Base-by-base conservation (phyloP, 176 grass and related monocot species). In the Secale cereale region DNA sequence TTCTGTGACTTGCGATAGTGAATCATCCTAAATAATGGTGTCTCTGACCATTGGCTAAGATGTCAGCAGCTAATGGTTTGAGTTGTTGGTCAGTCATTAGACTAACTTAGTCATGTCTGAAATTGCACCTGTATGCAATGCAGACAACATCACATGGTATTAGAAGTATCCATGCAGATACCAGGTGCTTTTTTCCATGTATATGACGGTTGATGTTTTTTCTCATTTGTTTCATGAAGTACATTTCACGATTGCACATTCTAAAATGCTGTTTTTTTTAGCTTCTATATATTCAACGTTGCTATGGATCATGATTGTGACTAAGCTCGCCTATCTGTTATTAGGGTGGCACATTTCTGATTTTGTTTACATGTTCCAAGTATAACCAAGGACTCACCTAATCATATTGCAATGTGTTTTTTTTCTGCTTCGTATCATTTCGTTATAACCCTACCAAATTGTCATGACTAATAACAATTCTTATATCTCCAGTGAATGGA, bases 401-500 rank as follows among this genome's bases (percentile, higher is more conserved):
- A 74, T 86, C 45, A 74, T 83, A 59, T 45, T 46, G 43, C 67
- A 46, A 50, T 65, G 12, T 48, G 7, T 59, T 83, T 64, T 78
- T 59, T 83, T 71, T 65, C 83, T 27, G 60, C 75, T 67, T 57
- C 35, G 26, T 80, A 75, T 80, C 10, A n/a, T 80, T n/a, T 77
- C 9, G 32, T 86, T 87, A 70, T 54, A 70, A 31, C 59, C 67
- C 19, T 43, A 30, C 27, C 48, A 26, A 77, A 20, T 79, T 26
- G 39, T 86, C 30, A 80, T 65, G 50, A 64, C 63, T 65, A 66
- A 70, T 65, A 66, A 76, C 70, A 83, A 3, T 59, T 78, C 1
- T 16, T 81, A 65, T 69, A 65, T 86, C 70, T 81, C 19, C 86
- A 92, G 93, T 80, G 72, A 95, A 90, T 89, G 90, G 84, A 65